phyloP scores from a whole-genome alignment of 225 moss, liverwort and hornwort species.

The Antitrichia curtipendula region DNA sequence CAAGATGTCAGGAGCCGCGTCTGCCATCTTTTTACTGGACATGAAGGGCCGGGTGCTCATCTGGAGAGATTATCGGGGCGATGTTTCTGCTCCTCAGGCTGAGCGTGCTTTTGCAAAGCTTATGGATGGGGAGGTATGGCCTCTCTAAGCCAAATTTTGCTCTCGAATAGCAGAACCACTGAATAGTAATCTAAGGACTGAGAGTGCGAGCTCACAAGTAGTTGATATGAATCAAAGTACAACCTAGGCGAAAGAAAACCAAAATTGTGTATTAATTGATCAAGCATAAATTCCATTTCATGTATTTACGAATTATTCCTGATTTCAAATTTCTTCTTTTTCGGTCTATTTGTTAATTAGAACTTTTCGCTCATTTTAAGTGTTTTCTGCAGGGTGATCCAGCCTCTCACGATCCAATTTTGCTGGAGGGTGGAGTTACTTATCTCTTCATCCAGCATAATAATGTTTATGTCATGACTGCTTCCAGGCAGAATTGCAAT shows the following conservation, averaged over 20 bases:
- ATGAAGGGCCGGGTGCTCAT: conserved; percentile 97
- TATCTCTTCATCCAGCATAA: conserved; percentile 98
- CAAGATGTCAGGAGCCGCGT: conserved; percentile 95
- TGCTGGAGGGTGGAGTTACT: conserved; percentile 76
- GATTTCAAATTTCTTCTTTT: background rate
- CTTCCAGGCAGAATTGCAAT: conserved; percentile 97
- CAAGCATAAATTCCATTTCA: background rate
- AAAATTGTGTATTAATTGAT: background rate
- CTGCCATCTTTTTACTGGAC: conserved; percentile 91
- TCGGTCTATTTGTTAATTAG: background rate
- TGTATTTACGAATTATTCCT: background rate
- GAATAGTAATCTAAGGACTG: background rate
- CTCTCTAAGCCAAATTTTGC: background rate
- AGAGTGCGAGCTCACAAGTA: background rate
- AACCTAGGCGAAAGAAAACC: background rate
- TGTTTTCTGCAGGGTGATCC: conserved; percentile 69
- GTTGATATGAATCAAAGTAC: background rate
- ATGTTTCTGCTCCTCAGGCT: conserved; percentile 90
- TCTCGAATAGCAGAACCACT: background rate
- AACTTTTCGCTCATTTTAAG: background rate
- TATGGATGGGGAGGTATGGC: conserved; percentile 82
- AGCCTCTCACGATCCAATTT: conserved; percentile 82
- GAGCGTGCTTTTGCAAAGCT: conserved; percentile 96
- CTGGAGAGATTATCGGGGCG: conserved; percentile 95
- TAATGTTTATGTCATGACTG: conserved; percentile 98